These are phyloP conservation scores for Rhytidhysteron rufulum DNA, from an alignment of 2,329 filamentous ascomycete species.

Conservation along the genomic window DNA sequence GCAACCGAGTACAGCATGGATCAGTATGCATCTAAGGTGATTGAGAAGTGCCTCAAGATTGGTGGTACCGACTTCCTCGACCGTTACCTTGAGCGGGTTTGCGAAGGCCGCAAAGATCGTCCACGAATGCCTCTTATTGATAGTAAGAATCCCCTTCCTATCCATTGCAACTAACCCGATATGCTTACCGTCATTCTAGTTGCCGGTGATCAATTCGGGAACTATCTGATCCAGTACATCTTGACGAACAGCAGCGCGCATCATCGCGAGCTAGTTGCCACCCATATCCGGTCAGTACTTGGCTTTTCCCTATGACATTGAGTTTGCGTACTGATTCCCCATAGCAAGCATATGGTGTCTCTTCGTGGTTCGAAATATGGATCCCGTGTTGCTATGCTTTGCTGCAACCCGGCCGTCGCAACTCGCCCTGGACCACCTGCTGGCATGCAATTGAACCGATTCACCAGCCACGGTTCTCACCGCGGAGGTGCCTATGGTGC, in stretches of 20 bases:
- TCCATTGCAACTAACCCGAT: slow-evolving; percentile 1
- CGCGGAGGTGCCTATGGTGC: slow-evolving; percentile 21
- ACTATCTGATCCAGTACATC: slow-evolving; percentile 97
- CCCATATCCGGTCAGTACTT: slow-evolving; percentile 67
- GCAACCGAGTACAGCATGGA: slow-evolving; percentile 98
- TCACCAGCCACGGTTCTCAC: slow-evolving; percentile 20
- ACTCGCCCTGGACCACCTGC: slow-evolving; percentile 84
- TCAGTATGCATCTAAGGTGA: slow-evolving; percentile 97
- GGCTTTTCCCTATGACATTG: not conserved
- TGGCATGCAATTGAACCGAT: slow-evolving; percentile 46
- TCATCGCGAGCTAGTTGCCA: slow-evolving; percentile 88
- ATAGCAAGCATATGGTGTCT: slow-evolving; percentile 94
- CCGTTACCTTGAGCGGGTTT: slow-evolving; percentile 90
- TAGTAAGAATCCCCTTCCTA: slow-evolving; percentile 48
- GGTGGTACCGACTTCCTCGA: slow-evolving; percentile 85
- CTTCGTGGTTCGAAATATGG: slow-evolving; percentile 97
- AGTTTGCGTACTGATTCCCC: slow-evolving; percentile 6
- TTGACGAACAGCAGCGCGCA: slow-evolving; percentile 81
- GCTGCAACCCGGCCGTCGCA: slow-evolving; percentile 86
- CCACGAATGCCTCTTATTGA: slow-evolving; percentile 96
- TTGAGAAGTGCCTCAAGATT: slow-evolving; percentile 98
- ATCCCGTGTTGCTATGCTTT: slow-evolving; percentile 97
- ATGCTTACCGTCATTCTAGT: slow-evolving; percentile 44
- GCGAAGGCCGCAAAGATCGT: slow-evolving; percentile 82
- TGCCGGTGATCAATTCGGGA: slow-evolving; percentile 96